Percentiles rank a stretch among this genome's conserved stretches.
These are phyloP conservation scores for Lolium perenne DNA, from an alignment of 176 grass and related monocot genomes.

Conservation along the genomic window DNA sequence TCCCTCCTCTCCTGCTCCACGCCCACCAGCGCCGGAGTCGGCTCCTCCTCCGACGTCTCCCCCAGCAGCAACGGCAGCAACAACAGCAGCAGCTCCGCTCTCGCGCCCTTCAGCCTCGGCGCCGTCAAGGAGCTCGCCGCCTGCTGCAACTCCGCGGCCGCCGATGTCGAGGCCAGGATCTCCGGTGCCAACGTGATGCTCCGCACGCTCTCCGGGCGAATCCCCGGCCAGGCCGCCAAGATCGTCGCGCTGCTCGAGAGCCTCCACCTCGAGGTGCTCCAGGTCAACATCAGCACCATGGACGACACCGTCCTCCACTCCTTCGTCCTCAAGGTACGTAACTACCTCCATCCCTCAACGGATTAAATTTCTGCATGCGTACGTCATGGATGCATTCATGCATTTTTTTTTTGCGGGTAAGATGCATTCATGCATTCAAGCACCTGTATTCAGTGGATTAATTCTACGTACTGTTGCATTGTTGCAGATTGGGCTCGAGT, in stretches of 20 bases:
- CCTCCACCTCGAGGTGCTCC: constrained; percentile 80
- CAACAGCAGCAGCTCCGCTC: not conserved
- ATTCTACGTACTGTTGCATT: not conserved
- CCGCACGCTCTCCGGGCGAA: constrained; percentile 77
- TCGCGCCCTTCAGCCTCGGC: not conserved
- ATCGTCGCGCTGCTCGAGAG: constrained; percentile 71
- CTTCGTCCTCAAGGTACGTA: constrained; percentile 81
- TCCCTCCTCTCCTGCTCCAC: constrained; percentile 50
- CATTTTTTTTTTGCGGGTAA: too few species aligned
- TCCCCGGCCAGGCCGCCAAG: constrained; percentile 64
- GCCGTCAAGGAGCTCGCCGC: constrained; percentile 72
- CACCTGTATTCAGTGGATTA: not conserved
- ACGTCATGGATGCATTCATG: not conserved
- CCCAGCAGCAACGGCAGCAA: not conserved
- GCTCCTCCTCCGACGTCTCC: constrained; percentile 28
- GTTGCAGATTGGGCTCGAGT: constrained; percentile 83
- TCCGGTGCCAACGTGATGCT: constrained; percentile 87
- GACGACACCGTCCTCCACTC: constrained; percentile 94
- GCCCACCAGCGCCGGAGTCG: constrained; percentile 29
- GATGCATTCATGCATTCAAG: not conserved
- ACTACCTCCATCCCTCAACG: not conserved
- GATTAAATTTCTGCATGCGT: not conserved
- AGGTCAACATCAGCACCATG: constrained; percentile 96
- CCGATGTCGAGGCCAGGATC: constrained; percentile 90
- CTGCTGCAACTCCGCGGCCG: constrained; percentile 83